Evolutionary conservation across 495 filamentous ascomycete genomes (phyloP), one percentile per base, ranked within the genome.

Genomic region (Neurospora intermedia): DNA sequence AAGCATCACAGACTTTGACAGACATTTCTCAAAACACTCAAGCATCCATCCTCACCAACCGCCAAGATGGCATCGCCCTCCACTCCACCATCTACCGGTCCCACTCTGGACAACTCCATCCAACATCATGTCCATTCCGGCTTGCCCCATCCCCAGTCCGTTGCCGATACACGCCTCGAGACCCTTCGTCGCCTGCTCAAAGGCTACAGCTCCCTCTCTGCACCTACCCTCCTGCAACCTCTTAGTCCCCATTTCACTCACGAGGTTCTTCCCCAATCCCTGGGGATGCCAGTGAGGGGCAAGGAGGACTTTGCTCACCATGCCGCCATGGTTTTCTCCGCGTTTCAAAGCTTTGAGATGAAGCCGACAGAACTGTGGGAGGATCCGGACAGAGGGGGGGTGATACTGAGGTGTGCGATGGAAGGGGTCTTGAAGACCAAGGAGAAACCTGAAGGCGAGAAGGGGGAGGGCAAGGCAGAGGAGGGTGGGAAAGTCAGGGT

Each of bases 261-360:
- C 75, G 75, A 79, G 13, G 78, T 82, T 8, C 74, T 84, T 3
- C 83, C 83, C 2, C 43, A 76, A 23, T 81, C 80, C 43, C 76
- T 84, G 2, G 78, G 75, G 11, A 82, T 83, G 77, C 78, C 77
- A 8, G 40, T 73, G 2, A 83, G 80, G 42, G 76, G 81, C 72
- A 74, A 72, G 39, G 78, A 79, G 1, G 59, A 76, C 27, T 85
- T 84, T 35, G 74, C 77, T 7, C 69, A 74, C 5, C 81, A 83
- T 75, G 81, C 82, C 5, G 73, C 70, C 0, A 74, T 76, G 16
- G 79, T 84, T 39, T 83, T 83, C 72, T 75, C 74, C n/a, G 39
- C 83, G 11, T 84, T 85, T 71, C 75, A 79, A 41, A 35, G 74
- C 3, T 84, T 85, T 76, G 71, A 69, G 10, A 81, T 85, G 81